phyloP scores from a whole-genome alignment of 2,329 filamentous ascomycete genomes.

The Apiospora koreana region DNA sequence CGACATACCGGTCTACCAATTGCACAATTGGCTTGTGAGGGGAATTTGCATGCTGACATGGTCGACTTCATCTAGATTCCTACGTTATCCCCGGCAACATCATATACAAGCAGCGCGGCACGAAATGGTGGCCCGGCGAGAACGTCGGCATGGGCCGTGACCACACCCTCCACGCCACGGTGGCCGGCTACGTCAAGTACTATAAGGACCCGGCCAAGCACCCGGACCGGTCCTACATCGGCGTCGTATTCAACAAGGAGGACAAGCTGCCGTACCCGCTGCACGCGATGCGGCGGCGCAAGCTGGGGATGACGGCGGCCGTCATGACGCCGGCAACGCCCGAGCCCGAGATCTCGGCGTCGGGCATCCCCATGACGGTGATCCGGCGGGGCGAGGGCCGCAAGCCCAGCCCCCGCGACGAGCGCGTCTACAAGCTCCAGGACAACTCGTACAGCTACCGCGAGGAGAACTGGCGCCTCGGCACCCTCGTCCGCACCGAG shows the following conservation, averaged over 20 bases:
- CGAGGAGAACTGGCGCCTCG: slow-evolving; percentile 62
- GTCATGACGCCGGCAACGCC: slow-evolving; percentile 39
- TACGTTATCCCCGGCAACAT: slow-evolving; percentile 96
- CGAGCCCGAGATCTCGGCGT: slow-evolving; percentile 45
- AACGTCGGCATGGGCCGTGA: slow-evolving; percentile 95
- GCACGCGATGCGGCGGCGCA: slow-evolving; percentile 73
- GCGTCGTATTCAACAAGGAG: slow-evolving; percentile 81
- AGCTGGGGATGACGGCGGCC: slow-evolving; percentile 69
- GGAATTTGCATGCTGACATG: slow-evolving; percentile 12
- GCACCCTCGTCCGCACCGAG: slow-evolving; percentile 51
- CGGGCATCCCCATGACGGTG: slow-evolving; percentile 51
- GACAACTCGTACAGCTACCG: slow-evolving; percentile 56
- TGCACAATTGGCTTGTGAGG: neutral
- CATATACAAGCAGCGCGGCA: slow-evolving; percentile 95
- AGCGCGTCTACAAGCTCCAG: slow-evolving; percentile 51
- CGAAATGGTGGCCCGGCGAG: slow-evolving; percentile 91
- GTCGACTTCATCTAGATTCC: slow-evolving; percentile 65
- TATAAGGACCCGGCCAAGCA: slow-evolving; percentile 85
- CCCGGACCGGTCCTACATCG: slow-evolving; percentile 90
- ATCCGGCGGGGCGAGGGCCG: slow-evolving; percentile 35
- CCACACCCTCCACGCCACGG: slow-evolving; percentile 89
- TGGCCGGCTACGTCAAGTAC: slow-evolving; percentile 92
- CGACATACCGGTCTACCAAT: neutral
- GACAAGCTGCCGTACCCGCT: slow-evolving; percentile 76
- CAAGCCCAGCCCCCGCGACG: slow-evolving; percentile 36